Evolutionary conservation across 345 rosid genomes (phyloP).

Genomic region (Leavenworthia alabamica): DNA sequence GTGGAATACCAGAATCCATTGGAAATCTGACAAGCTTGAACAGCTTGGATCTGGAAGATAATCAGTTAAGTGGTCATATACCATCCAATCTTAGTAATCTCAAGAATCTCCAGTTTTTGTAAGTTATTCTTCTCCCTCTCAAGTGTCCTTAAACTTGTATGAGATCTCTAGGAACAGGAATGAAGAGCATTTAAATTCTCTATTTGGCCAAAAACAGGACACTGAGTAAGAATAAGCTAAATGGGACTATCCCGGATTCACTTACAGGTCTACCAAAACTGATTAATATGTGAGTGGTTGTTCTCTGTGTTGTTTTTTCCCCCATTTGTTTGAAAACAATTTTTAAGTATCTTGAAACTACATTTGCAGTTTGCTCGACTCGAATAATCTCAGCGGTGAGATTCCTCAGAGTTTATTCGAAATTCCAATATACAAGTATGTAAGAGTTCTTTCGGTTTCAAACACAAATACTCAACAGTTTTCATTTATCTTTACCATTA

Average conservation of each 20-base stretch:
- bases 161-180: background rate
- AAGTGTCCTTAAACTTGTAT: background rate
- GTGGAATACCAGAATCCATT: conserved; percentile 71
- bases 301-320: background rate
- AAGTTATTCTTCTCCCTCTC: conserved; percentile 27
- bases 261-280: conserved; percentile 50
- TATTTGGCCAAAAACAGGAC: conserved; percentile 46
- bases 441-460: background rate
- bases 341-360: background rate
- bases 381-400: conserved; percentile 65
- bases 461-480: background rate
- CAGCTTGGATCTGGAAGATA: conserved; percentile 84
- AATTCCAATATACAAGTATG: conserved; percentile 76
- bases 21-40: conserved; percentile 76
- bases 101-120: conserved; percentile 79
- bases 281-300: conserved; percentile 63
- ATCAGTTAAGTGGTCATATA: conserved; percentile 65
- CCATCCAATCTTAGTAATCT: conserved; percentile 80
- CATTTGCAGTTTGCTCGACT: conserved; percentile 68
- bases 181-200: background rate
- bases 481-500: background rate
- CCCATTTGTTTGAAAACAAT: background rate
- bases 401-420: conserved; percentile 63
- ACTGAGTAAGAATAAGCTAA: conserved; percentile 75
- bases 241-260: conserved; percentile 64